phyloP scores from a whole-genome alignment of 306 rosid genomes.

The Comarum palustre region DNA sequence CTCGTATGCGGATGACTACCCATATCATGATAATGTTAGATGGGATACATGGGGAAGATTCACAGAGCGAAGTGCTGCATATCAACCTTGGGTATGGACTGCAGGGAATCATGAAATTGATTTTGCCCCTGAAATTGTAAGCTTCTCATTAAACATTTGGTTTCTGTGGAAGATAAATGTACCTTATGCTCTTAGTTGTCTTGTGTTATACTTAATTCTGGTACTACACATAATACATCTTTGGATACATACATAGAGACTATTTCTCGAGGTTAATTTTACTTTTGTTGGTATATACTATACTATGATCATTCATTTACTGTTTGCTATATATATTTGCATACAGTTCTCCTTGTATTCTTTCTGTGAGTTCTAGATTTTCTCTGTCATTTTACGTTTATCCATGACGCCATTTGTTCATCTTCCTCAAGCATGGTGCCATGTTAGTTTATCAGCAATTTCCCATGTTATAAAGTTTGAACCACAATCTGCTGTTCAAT shows the following conservation, averaged over 20 bases:
- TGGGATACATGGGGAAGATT: conserved; percentile 93
- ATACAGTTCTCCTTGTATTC: not conserved
- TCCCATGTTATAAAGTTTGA: not conserved
- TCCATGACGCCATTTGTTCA: not conserved
- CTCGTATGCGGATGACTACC: conserved; percentile 70
- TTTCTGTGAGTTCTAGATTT: not conserved
- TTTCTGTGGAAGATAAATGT: not conserved
- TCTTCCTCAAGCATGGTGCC: not conserved
- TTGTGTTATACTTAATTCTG: not conserved
- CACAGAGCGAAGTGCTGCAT: conserved; percentile 68
- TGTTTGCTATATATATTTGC: not conserved
- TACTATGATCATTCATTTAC: not conserved
- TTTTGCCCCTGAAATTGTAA: conserved; percentile 66
- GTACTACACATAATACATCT: not conserved
- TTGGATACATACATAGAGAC: not conserved
- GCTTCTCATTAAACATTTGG: conserved; percentile 8
- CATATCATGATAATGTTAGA: conserved; percentile 55
- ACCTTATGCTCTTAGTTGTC: not conserved
- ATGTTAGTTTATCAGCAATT: too few relatives aligned
- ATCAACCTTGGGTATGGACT: conserved; percentile 97
- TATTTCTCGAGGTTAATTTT: not conserved
- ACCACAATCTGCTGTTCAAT: not conserved
- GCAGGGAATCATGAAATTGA: conserved; percentile 86
- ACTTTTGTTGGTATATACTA: not conserved
- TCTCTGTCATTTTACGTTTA: not conserved